Evolutionary conservation across 257 asterid species (phyloP), one percentile per base, ranked within the genome.

Genomic region (Rehmannia glutinosa): DNA sequence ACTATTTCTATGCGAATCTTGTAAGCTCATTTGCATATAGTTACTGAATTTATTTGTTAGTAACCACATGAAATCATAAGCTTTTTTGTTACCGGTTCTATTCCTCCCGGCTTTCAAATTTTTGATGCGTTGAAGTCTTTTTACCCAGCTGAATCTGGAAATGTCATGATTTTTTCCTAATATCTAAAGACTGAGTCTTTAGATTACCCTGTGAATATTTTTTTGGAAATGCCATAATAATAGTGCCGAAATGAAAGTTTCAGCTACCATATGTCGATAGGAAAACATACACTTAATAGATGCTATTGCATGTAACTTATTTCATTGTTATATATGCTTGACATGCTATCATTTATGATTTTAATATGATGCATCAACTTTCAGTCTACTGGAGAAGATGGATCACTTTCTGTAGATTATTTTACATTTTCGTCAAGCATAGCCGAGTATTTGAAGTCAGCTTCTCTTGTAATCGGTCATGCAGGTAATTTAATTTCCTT

Each of bases 381-480:
- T 63, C 87, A 94, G 96, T 79, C 87, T 19, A 19, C 75, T n/a
- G 94, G 84, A 80, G 95, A 80, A 67, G 79, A 77, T 62, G 94
- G 82, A 45, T 82, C 79, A 19, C 24, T 89, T 20, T 82, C 71
- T 50, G 86, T 88, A 30, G 96, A 87, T 75, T 86, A 80, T 76
- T 94, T 88, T 80, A 85, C 90, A 28, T 91, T 88, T 80, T 94
- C 99, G 21, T 77, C 99, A 50, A 91, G 97, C 81, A 91, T 94
- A 67, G 95, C 97, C 36, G 95, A 88, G 73, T 76, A 71, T 78
- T 60, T 94, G 84, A 88, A 80, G 78, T 81, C 89, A 6, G 95
- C 97, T 28, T 88, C 95, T 71, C 95, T 93, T 73, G 97, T 90
- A 45, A 88, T 90, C 78, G 86, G 99, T 54, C 99, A 94, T 64